phyloP scores from a whole-genome alignment of 169 alveolate species.

The Plasmodium vivax region DNA sequence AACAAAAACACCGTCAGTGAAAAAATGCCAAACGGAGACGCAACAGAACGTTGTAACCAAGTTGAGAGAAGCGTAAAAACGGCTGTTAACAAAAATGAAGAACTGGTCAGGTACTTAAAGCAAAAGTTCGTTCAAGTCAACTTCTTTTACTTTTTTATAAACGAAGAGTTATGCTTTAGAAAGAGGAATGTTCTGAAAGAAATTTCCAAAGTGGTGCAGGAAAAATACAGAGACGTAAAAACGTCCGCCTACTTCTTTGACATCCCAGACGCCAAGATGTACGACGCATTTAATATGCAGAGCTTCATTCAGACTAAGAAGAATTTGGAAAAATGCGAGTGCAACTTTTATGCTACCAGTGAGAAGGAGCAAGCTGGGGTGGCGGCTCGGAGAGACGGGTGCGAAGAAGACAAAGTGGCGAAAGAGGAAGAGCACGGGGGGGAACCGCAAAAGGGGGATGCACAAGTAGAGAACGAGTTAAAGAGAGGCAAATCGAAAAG shows the following conservation, averaged over 20 bases:
- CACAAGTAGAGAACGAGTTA: neutral
- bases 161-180: constrained; percentile 43
- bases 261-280: constrained; percentile 4
- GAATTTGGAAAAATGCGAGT: constrained; percentile 42
- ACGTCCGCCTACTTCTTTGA: constrained; percentile 72
- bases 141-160: constrained; percentile 45
- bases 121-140: constrained; percentile 38
- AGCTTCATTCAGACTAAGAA: constrained; percentile 11
- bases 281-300: constrained; percentile 21
- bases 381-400: neutral
- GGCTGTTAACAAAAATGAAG: constrained; percentile 37
- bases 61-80: neutral
- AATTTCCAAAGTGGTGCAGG: constrained; percentile 7
- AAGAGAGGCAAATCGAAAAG: neutral
- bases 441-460: neutral
- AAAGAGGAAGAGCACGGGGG: neutral
- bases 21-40: neutral
- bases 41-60: neutral
- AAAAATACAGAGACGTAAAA: constrained; percentile 32
- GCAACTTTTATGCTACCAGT: neutral
- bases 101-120: constrained; percentile 13
- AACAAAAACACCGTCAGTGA: neutral
- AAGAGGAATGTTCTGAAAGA: constrained; percentile 13
- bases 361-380: neutral
- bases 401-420: neutral